Evolutionary conservation across 257 asterid species (phyloP).

Genomic region (Petunia secreta): DNA sequence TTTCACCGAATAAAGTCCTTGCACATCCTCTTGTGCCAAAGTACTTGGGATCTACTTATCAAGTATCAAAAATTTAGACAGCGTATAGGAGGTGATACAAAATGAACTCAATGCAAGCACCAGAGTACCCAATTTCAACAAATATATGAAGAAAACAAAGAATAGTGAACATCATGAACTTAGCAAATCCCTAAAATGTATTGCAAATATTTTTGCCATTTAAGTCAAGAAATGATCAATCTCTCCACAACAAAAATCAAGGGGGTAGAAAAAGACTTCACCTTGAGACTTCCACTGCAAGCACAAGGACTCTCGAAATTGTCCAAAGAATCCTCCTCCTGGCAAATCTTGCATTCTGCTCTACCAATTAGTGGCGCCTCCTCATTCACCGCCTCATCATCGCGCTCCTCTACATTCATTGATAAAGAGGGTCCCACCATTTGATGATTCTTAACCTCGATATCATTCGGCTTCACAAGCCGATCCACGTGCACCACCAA

Average conservation of each 20-base stretch:
- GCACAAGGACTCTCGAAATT: constrained; percentile 93
- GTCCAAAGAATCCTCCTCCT: constrained; percentile 84
- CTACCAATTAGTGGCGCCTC: constrained; percentile 64
- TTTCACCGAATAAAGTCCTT: background rate
- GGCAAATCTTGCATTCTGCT: constrained; percentile 98
- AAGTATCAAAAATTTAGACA: background rate
- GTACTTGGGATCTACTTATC: background rate
- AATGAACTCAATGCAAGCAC: background rate
- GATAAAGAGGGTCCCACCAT: constrained; percentile 64
- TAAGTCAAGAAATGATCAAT: background rate
- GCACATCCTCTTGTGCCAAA: background rate
- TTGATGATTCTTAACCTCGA: constrained; percentile 46
- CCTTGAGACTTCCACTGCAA: constrained; percentile 98
- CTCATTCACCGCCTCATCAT: constrained; percentile 59
- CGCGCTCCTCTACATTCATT: constrained; percentile 39
- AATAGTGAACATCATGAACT: background rate
- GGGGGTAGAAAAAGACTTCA: background rate
- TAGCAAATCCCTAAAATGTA: background rate
- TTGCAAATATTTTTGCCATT: background rate
- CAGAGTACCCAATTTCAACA: background rate
- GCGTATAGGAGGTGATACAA: background rate
- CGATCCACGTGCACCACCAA: constrained; percentile 52
- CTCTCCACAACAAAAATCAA: background rate
- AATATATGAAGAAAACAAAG: constrained; percentile 11
- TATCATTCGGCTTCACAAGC: constrained; percentile 46